A percentile compares a stretch with the other conserved stretches of the same genome.
Evolutionary conservation across 176 grass and related monocot genomes (phyloP).

Genomic region (Oryza nivara): DNA sequence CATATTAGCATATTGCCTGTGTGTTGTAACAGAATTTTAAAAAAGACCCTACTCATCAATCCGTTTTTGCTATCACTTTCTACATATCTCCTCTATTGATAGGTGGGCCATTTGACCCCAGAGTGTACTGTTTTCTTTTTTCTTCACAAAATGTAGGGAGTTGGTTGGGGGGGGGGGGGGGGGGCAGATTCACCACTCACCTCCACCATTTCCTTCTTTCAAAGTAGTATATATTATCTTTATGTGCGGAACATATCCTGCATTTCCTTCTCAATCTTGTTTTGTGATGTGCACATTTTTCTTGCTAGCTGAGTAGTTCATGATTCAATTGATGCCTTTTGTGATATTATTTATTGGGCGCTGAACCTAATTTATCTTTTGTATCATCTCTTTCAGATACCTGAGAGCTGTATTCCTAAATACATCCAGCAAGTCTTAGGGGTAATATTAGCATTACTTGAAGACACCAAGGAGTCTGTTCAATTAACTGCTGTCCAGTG

Average conservation of each 20-base stretch:
- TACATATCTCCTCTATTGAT: too few species aligned
- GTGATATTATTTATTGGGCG: not conserved
- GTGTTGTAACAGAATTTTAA: too few species aligned
- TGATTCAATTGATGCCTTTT: slow-evolving; percentile 21
- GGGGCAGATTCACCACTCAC: too few species aligned
- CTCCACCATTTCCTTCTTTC: too few species aligned
- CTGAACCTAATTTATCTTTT: slow-evolving; percentile 22
- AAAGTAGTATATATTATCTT: not conserved
- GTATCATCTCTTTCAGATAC: slow-evolving; percentile 70
- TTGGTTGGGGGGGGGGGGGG: too few species aligned
- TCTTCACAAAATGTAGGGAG: too few species aligned
- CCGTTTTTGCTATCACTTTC: too few species aligned
- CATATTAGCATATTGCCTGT: not conserved
- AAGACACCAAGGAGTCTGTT: slow-evolving; percentile 90
- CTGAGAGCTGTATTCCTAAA: slow-evolving; percentile 70
- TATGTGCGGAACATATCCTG: slow-evolving; percentile 16
- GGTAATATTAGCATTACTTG: slow-evolving; percentile 93
- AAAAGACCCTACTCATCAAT: too few species aligned
- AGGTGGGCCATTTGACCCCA: too few species aligned
- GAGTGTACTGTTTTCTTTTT: too few species aligned
- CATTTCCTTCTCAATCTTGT: not conserved
- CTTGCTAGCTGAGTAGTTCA: slow-evolving; percentile 28
- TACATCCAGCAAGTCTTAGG: slow-evolving; percentile 89
- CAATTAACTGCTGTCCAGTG: slow-evolving; percentile 95
- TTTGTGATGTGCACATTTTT: slow-evolving; percentile 4